These are phyloP conservation scores for Entophlyctis helioformis DNA, from an alignment of 192 early-diverging fungal genomes.

Conservation along the genomic window DNA sequence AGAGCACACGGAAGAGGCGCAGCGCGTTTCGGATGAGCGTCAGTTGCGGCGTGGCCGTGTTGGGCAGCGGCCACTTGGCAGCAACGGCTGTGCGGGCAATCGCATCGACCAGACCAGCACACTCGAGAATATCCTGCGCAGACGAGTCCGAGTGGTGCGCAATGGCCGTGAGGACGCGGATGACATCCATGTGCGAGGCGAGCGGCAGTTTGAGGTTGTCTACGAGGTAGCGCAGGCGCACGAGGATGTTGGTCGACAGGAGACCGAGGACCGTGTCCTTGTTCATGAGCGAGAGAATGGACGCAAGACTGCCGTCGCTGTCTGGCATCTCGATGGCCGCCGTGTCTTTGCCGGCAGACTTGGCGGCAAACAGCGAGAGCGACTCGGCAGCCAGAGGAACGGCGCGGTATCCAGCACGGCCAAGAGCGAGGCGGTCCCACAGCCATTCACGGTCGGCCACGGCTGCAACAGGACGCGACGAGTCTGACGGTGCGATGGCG, in stretches of 20 bases:
- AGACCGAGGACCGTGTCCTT: constrained; percentile 45
- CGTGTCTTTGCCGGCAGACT: too few species aligned
- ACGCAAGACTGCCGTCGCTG: constrained; percentile 32
- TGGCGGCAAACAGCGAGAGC: constrained; percentile 14
- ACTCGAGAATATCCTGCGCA: constrained; percentile 31
- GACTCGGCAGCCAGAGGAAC: constrained; percentile 3
- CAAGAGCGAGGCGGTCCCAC: constrained; percentile 24
- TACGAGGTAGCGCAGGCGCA: constrained; percentile 44
- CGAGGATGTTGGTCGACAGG: constrained; percentile 45
- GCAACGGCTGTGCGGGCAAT: constrained; percentile 2
- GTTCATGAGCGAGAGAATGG: constrained; percentile 8
- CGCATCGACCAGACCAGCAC: constrained; percentile 28
- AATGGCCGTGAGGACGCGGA: constrained; percentile 35
- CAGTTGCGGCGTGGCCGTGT: neutral
- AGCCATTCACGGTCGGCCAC: constrained; percentile 12
- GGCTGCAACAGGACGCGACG: neutral
- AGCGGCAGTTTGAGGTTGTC: constrained; percentile 18
- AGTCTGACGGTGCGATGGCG: too few species aligned
- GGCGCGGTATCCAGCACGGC: constrained; percentile 22
- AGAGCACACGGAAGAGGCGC: constrained; percentile 4
- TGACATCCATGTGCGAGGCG: constrained; percentile 21
- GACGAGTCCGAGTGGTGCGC: constrained; percentile 23
- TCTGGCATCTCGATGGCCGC: too few species aligned
- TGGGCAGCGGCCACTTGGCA: neutral
- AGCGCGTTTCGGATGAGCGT: neutral